Conservation (phyloP, 1,284 basidiomycete species). For the Ustilago nuda region DNA sequence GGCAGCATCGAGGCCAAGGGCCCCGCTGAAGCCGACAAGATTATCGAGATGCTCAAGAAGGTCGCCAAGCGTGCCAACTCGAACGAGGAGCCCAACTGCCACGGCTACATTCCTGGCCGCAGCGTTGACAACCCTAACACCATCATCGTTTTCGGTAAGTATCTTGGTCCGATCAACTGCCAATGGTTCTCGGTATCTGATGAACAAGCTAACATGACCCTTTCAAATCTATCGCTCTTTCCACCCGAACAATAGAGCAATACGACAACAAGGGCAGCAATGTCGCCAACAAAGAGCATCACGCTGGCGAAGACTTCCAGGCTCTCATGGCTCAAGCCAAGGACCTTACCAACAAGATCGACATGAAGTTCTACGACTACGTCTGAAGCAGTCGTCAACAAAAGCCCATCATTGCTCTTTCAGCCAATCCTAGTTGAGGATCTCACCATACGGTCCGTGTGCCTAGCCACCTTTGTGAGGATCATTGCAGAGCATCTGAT, state of each 20-base stretch:
- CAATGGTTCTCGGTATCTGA: too few species aligned
- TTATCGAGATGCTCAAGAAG: constrained; percentile 42
- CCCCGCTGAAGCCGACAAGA: constrained; percentile 41
- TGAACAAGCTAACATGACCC: too few species aligned
- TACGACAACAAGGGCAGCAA: constrained; percentile 53
- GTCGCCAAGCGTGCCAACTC: constrained; percentile 42
- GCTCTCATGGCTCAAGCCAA: constrained; percentile 41
- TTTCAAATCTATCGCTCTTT: neutral
- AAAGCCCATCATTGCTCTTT: too few species aligned
- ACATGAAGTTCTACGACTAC: constrained; percentile 50
- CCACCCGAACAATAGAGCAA: constrained; percentile 24
- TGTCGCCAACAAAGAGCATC: constrained; percentile 33
- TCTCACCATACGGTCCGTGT: neutral
- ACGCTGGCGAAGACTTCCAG: constrained; percentile 40
- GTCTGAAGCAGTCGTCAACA: constrained; percentile 5
- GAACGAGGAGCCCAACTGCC: constrained; percentile 50
- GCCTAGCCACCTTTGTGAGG: neutral
- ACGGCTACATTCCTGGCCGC: constrained; percentile 38
- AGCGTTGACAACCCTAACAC: constrained; percentile 46
- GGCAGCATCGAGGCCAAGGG: constrained; percentile 48
- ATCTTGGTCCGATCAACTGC: neutral
- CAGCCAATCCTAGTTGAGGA: neutral
- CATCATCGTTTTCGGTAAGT: constrained; percentile 48
- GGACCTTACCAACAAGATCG: constrained; percentile 39
- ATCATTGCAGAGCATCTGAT: too few species aligned